Base-by-base conservation (phyloP, 2,329 filamentous ascomycete species). In the Pyricularia pennisetigena region DNA sequence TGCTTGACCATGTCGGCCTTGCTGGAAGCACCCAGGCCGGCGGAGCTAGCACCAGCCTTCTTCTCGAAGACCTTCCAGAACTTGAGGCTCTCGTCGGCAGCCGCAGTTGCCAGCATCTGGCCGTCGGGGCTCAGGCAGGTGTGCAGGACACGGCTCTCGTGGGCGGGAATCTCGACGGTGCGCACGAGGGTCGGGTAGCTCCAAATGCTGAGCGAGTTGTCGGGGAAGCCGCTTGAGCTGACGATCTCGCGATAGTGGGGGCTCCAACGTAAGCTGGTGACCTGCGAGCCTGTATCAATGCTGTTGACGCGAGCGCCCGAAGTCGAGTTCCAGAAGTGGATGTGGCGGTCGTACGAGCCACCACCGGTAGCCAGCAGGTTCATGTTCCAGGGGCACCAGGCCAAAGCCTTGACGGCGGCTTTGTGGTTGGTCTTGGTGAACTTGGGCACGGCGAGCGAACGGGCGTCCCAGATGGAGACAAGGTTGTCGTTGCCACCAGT, bases 11-110 rank as follows among this genome's bases (percentile, higher is more conserved):
- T 90, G 75, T 92, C 88, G 68, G 91, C 93, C 82, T 94, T 94
- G 79, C 86, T 87, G 66, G 90, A 90, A 69, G 89, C 85, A 73
- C 86, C 84, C 70, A 87, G 85, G 68, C 88, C 83, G 65, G 88
- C 86, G 67, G 89, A 86, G 70, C 86, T 82, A 69, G 86, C 83
- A 68, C 93, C 93, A 23, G 94, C 84, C 87, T 97, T 98, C 87
- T 97, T 97, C 86, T 99, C 95, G 76, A 99, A 99, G 74, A 99
- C 86, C 88, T 99, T 99, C 95, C 95, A 99, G 86, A 99, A 99
- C 83, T 99, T 99, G 79, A 99, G 85, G 76, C 90, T 94, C 85
- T 99, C 95, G 75, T 99, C 95, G 54, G 94, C 94, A 74, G 94
- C 92, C 70, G 95, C 94, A 67, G 95, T 99, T 66, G 95, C 95